phyloP scores from a whole-genome alignment of 495 filamentous ascomycete genomes.

The Aspergillus nanangensis region DNA sequence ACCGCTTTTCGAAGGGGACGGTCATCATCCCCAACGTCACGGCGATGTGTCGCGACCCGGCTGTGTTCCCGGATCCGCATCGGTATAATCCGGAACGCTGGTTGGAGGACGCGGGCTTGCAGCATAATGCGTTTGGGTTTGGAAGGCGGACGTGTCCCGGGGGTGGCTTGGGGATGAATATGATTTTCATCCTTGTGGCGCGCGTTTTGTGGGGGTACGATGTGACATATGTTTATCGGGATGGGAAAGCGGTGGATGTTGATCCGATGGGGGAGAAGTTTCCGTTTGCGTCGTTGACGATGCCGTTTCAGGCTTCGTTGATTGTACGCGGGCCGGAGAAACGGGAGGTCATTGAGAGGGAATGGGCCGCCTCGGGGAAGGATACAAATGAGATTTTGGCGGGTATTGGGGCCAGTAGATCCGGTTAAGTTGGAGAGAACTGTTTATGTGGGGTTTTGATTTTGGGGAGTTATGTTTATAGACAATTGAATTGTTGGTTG shows the following conservation, averaged over 20 bases:
- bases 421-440: too few relatives aligned
- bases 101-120: slow-evolving; percentile 36
- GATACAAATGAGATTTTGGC: too few relatives aligned
- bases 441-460: too few relatives aligned
- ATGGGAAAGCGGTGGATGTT: neutral
- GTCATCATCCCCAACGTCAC: slow-evolving; percentile 41
- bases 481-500: too few relatives aligned
- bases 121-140: slow-evolving; percentile 54
- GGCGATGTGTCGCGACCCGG: slow-evolving; percentile 32
- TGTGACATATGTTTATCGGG: neutral
- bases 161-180: slow-evolving; percentile 46
- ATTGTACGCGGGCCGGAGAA: neutral
- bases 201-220: neutral
- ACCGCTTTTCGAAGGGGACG: slow-evolving; percentile 50
- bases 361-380: neutral
- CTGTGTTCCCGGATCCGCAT: slow-evolving; percentile 28
- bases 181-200: neutral
- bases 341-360: neutral
- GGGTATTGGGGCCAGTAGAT: too few relatives aligned
- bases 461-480: too few relatives aligned
- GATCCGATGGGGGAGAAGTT: neutral
- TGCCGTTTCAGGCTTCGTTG: neutral
- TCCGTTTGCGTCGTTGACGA: neutral
- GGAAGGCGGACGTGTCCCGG: slow-evolving; percentile 59
- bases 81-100: slow-evolving; percentile 39